Evolutionary conservation across 1,139 yeast species (phyloP).

Genomic region (Sugiyamaella paludigena): DNA sequence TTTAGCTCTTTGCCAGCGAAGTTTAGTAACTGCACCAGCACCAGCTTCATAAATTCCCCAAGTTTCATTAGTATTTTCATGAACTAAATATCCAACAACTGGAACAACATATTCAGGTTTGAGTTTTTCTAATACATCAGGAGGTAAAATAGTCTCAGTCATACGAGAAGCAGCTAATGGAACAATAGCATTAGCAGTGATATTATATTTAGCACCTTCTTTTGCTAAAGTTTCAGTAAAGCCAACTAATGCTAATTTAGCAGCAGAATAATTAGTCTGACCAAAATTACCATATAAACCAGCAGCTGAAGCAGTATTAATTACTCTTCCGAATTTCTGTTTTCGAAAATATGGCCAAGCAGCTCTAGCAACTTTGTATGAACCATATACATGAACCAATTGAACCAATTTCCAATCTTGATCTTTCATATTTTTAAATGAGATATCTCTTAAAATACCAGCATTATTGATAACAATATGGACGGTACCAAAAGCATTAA

Average conservation of each 20-base stretch:
- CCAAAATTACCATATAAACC: constrained; percentile 97
- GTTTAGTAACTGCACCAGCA: constrained; percentile 89
- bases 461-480: constrained; percentile 92
- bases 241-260: constrained; percentile 86
- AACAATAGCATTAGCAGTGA: constrained; percentile 81
- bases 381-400: constrained; percentile 87
- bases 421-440: constrained; percentile 76
- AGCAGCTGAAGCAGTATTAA: constrained; percentile 95
- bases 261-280: constrained; percentile 93
- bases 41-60: constrained; percentile 90
- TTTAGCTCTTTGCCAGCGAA: constrained; percentile 91
- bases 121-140: constrained; percentile 73
- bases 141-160: constrained; percentile 90
- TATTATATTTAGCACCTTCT: constrained; percentile 86
- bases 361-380: constrained; percentile 79
- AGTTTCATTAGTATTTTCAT: constrained; percentile 55
- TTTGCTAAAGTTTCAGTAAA: constrained; percentile 92
- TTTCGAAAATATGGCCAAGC: constrained; percentile 91
- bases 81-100: constrained; percentile 75
- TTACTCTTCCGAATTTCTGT: constrained; percentile 82
- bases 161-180: constrained; percentile 94
- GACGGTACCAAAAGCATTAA: constrained; percentile 82
- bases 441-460: constrained; percentile 72
- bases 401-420: constrained; percentile 76
- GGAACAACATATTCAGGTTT: constrained; percentile 91